Conservation (phyloP, 108 stramenopile species). For the Skeletonema marinoi region DNA sequence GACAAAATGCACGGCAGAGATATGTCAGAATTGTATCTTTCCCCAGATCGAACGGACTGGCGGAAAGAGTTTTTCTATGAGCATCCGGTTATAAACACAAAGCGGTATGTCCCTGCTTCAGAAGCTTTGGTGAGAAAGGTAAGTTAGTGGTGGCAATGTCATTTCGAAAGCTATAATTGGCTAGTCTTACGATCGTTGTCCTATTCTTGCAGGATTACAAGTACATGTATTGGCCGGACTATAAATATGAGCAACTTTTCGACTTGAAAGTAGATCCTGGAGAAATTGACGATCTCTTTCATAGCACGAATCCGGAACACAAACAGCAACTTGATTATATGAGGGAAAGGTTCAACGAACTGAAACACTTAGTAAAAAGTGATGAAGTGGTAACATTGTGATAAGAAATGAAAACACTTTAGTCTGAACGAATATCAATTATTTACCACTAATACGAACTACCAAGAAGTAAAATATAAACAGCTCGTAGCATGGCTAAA, state of each 20-base stretch:
- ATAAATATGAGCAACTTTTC: conserved; percentile 74
- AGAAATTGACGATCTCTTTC: conserved; percentile 69
- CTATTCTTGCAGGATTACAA: conserved; percentile 46
- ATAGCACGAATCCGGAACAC: conserved; percentile 24
- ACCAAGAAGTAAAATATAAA: too few relatives aligned
- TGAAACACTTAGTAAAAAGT: conserved; percentile 22
- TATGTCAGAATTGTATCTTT: conserved; percentile 68
- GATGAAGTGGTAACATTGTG: conserved; percentile 32
- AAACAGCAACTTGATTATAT: conserved; percentile 5
- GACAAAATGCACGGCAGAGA: conserved; percentile 77
- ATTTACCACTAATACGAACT: too few relatives aligned
- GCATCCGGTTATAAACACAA: conserved; percentile 30
- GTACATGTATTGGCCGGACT: conserved; percentile 82
- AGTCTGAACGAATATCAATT: too few relatives aligned
- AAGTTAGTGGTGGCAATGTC: not conserved
- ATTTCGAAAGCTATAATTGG: not conserved
- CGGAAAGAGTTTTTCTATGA: conserved; percentile 66
- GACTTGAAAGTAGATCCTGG: conserved; percentile 70
- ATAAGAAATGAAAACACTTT: not conserved
- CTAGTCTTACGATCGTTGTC: not conserved
- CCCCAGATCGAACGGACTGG: conserved; percentile 32
- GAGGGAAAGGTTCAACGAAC: conserved; percentile 29
- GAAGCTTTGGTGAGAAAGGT: conserved; percentile 47
- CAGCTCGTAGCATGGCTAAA: too few relatives aligned
- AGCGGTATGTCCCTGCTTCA: conserved; percentile 27